Base-by-base conservation (phyloP, 2,329 filamentous ascomycete species). In the Stachybotrys echinatus region DNA sequence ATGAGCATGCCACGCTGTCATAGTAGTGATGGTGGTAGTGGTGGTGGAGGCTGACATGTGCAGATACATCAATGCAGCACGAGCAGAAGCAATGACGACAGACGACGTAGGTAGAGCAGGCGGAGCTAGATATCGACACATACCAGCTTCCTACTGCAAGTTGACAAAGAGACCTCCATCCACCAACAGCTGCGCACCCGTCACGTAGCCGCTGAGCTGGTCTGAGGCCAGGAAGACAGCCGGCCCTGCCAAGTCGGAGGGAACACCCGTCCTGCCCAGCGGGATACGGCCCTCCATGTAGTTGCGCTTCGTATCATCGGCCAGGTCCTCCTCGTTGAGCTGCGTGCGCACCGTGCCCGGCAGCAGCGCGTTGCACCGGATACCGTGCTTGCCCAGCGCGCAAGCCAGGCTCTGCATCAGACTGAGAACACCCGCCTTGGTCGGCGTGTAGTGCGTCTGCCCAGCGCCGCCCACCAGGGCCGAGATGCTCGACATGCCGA, bases 141-240 rank as follows among this genome's bases (percentile, higher is more conserved):
- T 38, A 18, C 23, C 10, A 18, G 23, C 23, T 17, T 31, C 17
- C 23, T 17, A 92, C 68, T 94, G 89, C 59, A 95, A 72, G 68
- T 95, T 95, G 17, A 95, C 91, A 75, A 94, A 96, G 54, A 92
- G 66, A 0, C 92, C 91, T 12, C 91, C 92, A 68, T 96, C 91
- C 14, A 96, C 91, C 54, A 96, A 67, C 57, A 96, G 63, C 68
- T 94, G 89, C 17, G 89, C 85, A 0, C 90, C 90, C 52, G 84
- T 92, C 52, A 94, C 87, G 69, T 92, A 94, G 21, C 81, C 80
- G 64, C 86, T 92, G 70, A 95, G 69, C 66, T 87, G 80, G 52
- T 88, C 87, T 61, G 85, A 88, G 0, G 87, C 90, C 62, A 95
- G 72, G 67, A 95, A 95, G 23, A 95, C 85, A 5, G 90, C 90